Evolutionary conservation across 495 filamentous ascomycete species (phyloP), one percentile per base, ranked within the genome.

Genomic region (Penicillium argentinense): DNA sequence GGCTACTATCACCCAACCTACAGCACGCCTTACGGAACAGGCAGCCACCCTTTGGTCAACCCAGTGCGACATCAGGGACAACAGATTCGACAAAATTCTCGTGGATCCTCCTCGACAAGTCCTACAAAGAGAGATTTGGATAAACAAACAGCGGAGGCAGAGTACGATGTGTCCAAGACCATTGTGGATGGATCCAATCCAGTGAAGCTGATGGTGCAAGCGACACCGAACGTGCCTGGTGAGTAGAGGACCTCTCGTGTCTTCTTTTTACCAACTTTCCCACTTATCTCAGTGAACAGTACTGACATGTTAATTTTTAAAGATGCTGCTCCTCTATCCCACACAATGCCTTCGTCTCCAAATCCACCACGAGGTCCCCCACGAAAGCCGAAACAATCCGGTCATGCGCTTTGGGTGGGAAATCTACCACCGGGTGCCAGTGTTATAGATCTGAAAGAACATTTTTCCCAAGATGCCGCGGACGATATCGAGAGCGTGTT

Each of bases 351-450:
- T 17, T 25, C 49, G 27, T 44, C 59, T 38, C 63, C 69, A 11
- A 69, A 72, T 26, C 76, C 87, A 22, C 87, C 88, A 37, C 81
- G 90, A 53, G 91, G 91, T n/a, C 90, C 92, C 11, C 89, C 91
- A 9, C 77, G 91, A 54, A 97, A 96, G 56, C 92, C 92, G 19
- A 89, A 88, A 60, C 91, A 97, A 68, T 87, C 86, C 6, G 93
- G 93, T 3, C 88, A 96, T 65, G 92, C 93, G 3, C 81, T 98
- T 18, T 98, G 93, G 93, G 89, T 97, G 17, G 93, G 93, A 18
- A 98, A 98, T 66, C 74, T 98, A 0, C 91, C 93, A 5, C 86
- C 89, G 0, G 84, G 85, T 34, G 84, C 90, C 6, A 83, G 79
- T 23, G 76, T 98, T 23, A 79, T 86, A 48, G 86, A 82, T 47